phyloP scores from a whole-genome alignment of 2,329 filamentous ascomycete genomes.

The Fusarium sp. region DNA sequence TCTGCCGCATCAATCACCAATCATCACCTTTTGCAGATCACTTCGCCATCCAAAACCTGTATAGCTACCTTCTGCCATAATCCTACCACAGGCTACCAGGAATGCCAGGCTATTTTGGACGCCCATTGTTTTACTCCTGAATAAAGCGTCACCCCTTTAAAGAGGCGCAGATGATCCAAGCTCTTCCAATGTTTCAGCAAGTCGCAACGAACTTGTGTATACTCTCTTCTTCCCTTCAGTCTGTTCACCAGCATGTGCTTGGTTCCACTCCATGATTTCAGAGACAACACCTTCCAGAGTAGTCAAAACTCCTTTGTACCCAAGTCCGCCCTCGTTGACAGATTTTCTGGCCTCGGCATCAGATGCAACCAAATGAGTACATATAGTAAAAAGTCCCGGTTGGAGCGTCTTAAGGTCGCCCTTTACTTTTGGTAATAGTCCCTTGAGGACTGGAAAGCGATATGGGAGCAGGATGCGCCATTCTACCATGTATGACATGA shows the following conservation, averaged over 20 bases:
- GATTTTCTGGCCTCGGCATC: conserved; percentile 4
- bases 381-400: conserved; percentile 7
- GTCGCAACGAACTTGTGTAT: conserved; percentile 1
- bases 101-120: not conserved
- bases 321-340: not conserved
- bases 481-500: not conserved
- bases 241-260: not conserved
- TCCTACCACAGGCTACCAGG: too few relatives aligned
- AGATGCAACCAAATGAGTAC: conserved; percentile 12
- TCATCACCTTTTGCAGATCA: not conserved
- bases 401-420: not conserved
- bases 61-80: too few relatives aligned
- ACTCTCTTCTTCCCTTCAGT: not conserved
- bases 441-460: not conserved
- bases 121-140: not conserved
- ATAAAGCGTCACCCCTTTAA: not conserved
- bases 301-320: conserved; percentile 5
- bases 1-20: not conserved
- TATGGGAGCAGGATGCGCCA: conserved; percentile 8
- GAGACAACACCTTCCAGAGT: conserved; percentile 6
- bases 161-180: not conserved
- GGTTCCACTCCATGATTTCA: conserved; percentile 12
- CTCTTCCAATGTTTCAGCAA: conserved; percentile 10
- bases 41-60: too few relatives aligned
- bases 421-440: not conserved